phyloP scores from a whole-genome alignment of 192 early-diverging fungal species.

The Radiomyces spectabilis region DNA sequence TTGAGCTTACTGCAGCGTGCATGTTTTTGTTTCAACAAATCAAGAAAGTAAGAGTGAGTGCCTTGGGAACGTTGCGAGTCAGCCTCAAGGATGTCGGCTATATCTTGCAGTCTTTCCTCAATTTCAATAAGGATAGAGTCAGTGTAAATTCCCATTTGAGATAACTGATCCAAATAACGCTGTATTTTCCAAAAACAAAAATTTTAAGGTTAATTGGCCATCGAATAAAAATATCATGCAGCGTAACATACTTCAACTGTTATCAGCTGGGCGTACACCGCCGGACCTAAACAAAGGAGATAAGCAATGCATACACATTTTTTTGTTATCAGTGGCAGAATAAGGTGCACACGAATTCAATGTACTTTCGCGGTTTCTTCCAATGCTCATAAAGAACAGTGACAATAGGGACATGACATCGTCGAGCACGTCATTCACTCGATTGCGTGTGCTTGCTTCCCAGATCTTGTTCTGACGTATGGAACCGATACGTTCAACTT shows the following conservation, averaged over 20 bases:
- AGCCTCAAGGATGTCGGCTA: slow-evolving; percentile 48
- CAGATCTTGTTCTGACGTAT: slow-evolving; percentile 13
- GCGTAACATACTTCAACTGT: slow-evolving; percentile 55
- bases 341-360: too few relatives aligned
- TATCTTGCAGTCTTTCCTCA: slow-evolving; percentile 46
- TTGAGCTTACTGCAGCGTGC: slow-evolving; percentile 27
- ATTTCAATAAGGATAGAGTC: slow-evolving; percentile 57
- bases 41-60: slow-evolving; percentile 29
- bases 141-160: slow-evolving; percentile 25
- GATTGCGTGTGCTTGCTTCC: slow-evolving; percentile 22
- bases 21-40: slow-evolving; percentile 36
- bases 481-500: slow-evolving; percentile 31
- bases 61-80: slow-evolving; percentile 29
- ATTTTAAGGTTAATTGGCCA: background rate
- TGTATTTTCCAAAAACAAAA: background rate
- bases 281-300: slow-evolving; percentile 32
- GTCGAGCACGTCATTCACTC: slow-evolving; percentile 64
- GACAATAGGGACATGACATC: slow-evolving; percentile 73
- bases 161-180: slow-evolving; percentile 28
- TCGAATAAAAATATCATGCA: background rate
- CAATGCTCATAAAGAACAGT: slow-evolving; percentile 67
- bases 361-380: slow-evolving; percentile 63
- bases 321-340: too few relatives aligned
- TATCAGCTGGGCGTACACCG: slow-evolving; percentile 67
- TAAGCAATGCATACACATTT: background rate